Conservation (phyloP, 306 rosid species). For the Arachis stenosperma region DNA sequence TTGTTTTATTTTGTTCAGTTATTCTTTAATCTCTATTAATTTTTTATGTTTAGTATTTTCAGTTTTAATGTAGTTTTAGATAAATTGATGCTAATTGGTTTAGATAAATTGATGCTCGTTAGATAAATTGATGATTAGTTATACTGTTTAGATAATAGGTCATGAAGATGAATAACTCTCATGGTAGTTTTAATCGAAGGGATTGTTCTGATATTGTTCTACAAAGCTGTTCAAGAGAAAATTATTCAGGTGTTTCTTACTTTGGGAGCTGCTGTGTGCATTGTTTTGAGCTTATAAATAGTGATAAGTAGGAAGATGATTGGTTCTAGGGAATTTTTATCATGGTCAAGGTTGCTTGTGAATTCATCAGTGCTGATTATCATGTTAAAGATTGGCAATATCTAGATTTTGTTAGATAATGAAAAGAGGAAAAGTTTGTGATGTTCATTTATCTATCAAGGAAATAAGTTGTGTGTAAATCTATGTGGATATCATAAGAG, state of each 20-base stretch:
- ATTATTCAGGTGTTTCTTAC: constrained; percentile 39
- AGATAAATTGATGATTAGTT: no score
- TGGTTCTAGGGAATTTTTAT: neutral
- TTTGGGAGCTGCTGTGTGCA: constrained; percentile 47
- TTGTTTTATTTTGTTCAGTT: no score
- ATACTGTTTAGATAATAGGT: constrained; percentile 5
- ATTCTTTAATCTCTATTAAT: no score
- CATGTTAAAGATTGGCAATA: constrained; percentile 22
- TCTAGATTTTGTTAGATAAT: neutral
- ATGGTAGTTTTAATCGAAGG: constrained; percentile 48
- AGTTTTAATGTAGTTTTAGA: no score
- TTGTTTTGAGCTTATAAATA: constrained; percentile 38
- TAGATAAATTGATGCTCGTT: no score
- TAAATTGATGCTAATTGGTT: no score
- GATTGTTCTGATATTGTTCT: constrained; percentile 34
- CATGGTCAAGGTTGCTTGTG: constrained; percentile 42
- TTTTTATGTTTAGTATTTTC: no score
- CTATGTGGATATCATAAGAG: constrained; percentile 10
- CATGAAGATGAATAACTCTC: constrained; percentile 49
- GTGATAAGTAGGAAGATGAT: constrained; percentile 31
- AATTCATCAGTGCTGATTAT: constrained; percentile 22
- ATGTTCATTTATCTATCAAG: constrained; percentile 1
- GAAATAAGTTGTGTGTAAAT: constrained; percentile 34
- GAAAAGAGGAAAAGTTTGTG: no score
- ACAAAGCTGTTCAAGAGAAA: constrained; percentile 42